A percentile compares a stretch with the other conserved stretches of the same genome.
These are phyloP conservation scores for Suillus luteus DNA, from an alignment of 768 basidiomycete species.

Conservation along the genomic window DNA sequence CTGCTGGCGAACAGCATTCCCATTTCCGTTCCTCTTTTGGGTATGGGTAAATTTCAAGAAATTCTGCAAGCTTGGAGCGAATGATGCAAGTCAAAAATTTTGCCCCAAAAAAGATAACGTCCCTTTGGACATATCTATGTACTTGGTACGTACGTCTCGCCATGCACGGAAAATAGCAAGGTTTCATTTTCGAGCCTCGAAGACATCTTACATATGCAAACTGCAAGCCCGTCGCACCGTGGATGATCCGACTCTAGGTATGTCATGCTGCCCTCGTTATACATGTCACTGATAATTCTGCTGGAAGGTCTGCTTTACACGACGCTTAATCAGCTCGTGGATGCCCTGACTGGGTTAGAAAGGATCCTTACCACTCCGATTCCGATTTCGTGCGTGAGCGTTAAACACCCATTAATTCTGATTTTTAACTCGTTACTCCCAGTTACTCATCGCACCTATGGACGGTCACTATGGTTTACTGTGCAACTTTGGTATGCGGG, in stretches of 20 bases:
- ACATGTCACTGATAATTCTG: background rate
- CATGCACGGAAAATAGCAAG: background rate
- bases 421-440: constrained; percentile 6
- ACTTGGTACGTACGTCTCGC: constrained; percentile 46
- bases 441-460: constrained; percentile 71
- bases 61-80: background rate
- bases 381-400: constrained; percentile 56
- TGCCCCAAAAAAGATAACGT: constrained; percentile 47
- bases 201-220: constrained; percentile 69
- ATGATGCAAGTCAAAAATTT: background rate
- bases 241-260: constrained; percentile 64
- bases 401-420: background rate
- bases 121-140: constrained; percentile 69
- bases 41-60: background rate
- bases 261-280: constrained; percentile 22
- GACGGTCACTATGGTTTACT: constrained; percentile 64
- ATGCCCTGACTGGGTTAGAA: constrained; percentile 68
- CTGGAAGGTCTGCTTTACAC: constrained; percentile 46
- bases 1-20: background rate
- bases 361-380: constrained; percentile 75
- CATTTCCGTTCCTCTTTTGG: background rate
- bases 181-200: background rate
- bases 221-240: constrained; percentile 47
- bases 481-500: constrained; percentile 52
- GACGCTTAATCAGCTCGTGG: constrained; percentile 56